phyloP scores from a whole-genome alignment of 495 filamentous ascomycete species.

The Ramalina intermedia region DNA sequence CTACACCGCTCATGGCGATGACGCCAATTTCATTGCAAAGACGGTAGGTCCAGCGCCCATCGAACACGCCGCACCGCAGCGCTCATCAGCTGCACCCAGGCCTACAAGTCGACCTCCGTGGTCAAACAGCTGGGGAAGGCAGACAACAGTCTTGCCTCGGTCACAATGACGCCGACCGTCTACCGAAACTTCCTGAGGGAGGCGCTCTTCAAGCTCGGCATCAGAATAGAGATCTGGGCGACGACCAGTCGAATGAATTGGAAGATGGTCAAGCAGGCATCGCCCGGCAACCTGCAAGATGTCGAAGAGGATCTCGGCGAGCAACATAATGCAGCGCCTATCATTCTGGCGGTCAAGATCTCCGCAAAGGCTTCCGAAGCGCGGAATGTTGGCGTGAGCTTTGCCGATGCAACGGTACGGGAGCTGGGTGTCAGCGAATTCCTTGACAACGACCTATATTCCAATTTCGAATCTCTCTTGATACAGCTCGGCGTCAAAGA shows the following conservation, averaged over 20 bases:
- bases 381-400: constrained; percentile 83
- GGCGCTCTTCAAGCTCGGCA: constrained; percentile 79
- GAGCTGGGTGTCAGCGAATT: constrained; percentile 97
- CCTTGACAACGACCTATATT: constrained; percentile 93
- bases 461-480: constrained; percentile 90
- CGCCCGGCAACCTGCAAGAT: constrained; percentile 91
- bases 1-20: constrained; percentile 84
- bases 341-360: constrained; percentile 89
- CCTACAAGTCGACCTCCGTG: constrained; percentile 96
- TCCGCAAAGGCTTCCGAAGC: constrained; percentile 74
- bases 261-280: constrained; percentile 83
- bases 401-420: constrained; percentile 91
- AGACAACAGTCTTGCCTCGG: constrained; percentile 73
- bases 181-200: constrained; percentile 94
- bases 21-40: constrained; percentile 86
- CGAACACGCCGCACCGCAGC: not conserved
- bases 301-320: constrained; percentile 91
- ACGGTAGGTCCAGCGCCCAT: constrained; percentile 35
- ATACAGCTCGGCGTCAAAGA: constrained; percentile 96
- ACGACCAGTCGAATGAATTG: constrained; percentile 66
- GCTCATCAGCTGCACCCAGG: constrained; percentile 25
- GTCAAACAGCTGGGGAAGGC: constrained; percentile 74
- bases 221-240: constrained; percentile 81
- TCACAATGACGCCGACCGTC: constrained; percentile 84
- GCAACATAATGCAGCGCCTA: constrained; percentile 75